Conservation (phyloP, 1,284 basidiomycete genomes). For the Ganoderma multipileum region DNA sequence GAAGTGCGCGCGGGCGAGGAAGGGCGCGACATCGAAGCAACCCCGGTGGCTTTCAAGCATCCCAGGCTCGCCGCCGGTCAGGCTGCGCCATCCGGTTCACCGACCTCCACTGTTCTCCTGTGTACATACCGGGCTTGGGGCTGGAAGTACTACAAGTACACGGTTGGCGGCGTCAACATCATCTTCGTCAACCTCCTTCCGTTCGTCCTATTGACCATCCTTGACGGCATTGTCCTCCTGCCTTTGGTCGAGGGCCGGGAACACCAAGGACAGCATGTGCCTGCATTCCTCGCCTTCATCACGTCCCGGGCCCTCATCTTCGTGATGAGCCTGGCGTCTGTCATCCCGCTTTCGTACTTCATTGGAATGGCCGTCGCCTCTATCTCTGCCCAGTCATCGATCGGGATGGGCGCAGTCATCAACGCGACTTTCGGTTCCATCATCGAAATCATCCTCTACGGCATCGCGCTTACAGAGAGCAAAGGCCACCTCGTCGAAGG, state of each 20-base stretch:
- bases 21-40: slow-evolving; percentile 29
- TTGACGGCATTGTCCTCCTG: slow-evolving; percentile 89
- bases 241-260: slow-evolving; percentile 69
- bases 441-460: slow-evolving; percentile 96
- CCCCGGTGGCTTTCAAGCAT: slow-evolving; percentile 61
- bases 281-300: slow-evolving; percentile 72
- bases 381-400: slow-evolving; percentile 97
- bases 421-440: slow-evolving; percentile 99
- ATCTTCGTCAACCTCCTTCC: slow-evolving; percentile 96
- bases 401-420: slow-evolving; percentile 99
- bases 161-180: slow-evolving; percentile 98
- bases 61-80: slow-evolving; percentile 72
- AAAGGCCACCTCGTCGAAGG: slow-evolving; percentile 97
- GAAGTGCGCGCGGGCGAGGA: slow-evolving; percentile 37
- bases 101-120: slow-evolving; percentile 85
- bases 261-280: slow-evolving; percentile 61
- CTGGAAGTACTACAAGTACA: slow-evolving; percentile 98
- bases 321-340: slow-evolving; percentile 84
- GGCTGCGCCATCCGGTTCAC: slow-evolving; percentile 74
- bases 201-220: slow-evolving; percentile 94
- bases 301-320: slow-evolving; percentile 87
- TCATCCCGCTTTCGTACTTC: slow-evolving; percentile 98
- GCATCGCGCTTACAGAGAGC: slow-evolving; percentile 85
- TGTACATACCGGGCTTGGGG: slow-evolving; percentile 96
- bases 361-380: slow-evolving; percentile 99